These are phyloP conservation scores for Karstenula rhodostoma DNA, from an alignment of 2,329 filamentous ascomycete species.

Conservation along the genomic window DNA sequence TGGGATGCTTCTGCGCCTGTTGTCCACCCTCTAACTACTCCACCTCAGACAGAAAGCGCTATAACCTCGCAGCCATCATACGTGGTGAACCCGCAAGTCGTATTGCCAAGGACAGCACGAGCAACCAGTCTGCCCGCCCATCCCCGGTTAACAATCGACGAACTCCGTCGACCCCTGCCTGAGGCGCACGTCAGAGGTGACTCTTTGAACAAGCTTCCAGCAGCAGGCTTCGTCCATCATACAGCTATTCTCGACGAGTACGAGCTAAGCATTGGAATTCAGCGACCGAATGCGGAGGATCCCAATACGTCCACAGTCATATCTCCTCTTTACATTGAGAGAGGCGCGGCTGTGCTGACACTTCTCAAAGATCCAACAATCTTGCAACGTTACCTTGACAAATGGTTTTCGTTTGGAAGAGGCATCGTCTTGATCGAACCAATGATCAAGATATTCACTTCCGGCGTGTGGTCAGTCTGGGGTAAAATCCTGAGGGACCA, in stretches of 20 bases:
- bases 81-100: constrained; percentile 1
- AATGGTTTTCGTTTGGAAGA: constrained; percentile 40
- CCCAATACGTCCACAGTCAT: constrained; percentile 15
- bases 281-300: constrained; percentile 16
- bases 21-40: neutral
- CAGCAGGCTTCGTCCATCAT: constrained; percentile 33
- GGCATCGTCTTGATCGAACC: constrained; percentile 47
- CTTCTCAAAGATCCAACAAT: constrained; percentile 37
- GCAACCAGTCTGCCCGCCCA: constrained; percentile 29
- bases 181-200: constrained; percentile 19
- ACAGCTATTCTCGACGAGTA: constrained; percentile 40
- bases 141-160: constrained; percentile 24
- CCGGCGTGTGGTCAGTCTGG: constrained; percentile 38
- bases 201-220: constrained; percentile 21
- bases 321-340: constrained; percentile 34
- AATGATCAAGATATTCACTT: constrained; percentile 41
- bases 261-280: constrained; percentile 36
- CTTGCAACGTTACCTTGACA: constrained; percentile 42
- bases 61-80: neutral
- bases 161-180: constrained; percentile 27
- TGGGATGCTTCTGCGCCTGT: neutral
- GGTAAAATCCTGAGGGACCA: constrained; percentile 33
- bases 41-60: neutral
- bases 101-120: constrained; percentile 18
- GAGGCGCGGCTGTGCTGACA: constrained; percentile 36